phyloP scores from a whole-genome alignment of 805 yeast species.

The Starmerella floris region DNA sequence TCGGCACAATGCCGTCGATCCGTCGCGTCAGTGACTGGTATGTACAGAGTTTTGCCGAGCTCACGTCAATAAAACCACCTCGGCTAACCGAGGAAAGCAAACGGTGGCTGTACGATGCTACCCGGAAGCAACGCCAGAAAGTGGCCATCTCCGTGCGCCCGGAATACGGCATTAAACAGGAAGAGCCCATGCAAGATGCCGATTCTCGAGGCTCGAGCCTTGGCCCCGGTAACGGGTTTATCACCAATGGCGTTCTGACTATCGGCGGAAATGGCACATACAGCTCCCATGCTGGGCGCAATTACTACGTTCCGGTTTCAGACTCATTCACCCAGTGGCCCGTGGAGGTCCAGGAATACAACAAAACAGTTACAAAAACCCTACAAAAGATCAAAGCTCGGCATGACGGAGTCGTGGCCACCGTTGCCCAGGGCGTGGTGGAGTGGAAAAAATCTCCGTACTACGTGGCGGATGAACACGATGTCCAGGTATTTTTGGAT shows the following conservation, averaged over 20 bases:
- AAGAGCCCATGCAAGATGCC: slow-evolving; percentile 9
- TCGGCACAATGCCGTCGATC: slow-evolving; percentile 62
- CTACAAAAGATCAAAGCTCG: slow-evolving; percentile 61
- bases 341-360: slow-evolving; percentile 57
- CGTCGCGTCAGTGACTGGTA: slow-evolving; percentile 75
- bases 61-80: slow-evolving; percentile 53
- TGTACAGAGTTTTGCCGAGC: slow-evolving; percentile 72
- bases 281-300: slow-evolving; percentile 22
- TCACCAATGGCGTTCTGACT: background rate
- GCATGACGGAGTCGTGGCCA: slow-evolving; percentile 86
- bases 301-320: slow-evolving; percentile 38
- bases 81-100: slow-evolving; percentile 32
- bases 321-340: slow-evolving; percentile 51
- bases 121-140: slow-evolving; percentile 13
- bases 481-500: slow-evolving; percentile 71
- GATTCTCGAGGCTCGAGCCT: background rate
- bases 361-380: slow-evolving; percentile 49
- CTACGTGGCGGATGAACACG: slow-evolving; percentile 44
- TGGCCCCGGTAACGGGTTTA: background rate
- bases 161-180: slow-evolving; percentile 27
- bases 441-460: slow-evolving; percentile 60
- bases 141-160: slow-evolving; percentile 15
- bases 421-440: slow-evolving; percentile 82
- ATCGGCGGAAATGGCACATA: background rate
- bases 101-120: slow-evolving; percentile 22